Percentiles rank a stretch among this genome's conserved stretches.
Conservation (phyloP, 2,329 filamentous ascomycete genomes). For the Nemania sp. region DNA sequence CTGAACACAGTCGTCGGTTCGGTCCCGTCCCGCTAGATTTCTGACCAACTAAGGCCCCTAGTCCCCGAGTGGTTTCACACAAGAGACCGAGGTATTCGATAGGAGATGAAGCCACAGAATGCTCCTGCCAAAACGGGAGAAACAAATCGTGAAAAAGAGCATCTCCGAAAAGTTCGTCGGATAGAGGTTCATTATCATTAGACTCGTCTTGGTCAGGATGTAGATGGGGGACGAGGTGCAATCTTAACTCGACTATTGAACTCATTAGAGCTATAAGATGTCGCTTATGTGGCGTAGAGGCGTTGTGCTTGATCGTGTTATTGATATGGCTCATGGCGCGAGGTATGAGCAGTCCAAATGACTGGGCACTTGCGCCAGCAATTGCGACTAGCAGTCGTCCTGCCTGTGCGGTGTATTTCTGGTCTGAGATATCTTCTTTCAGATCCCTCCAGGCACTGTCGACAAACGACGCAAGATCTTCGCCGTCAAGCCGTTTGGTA, state of each 20-base stretch:
- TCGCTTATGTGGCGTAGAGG: constrained; percentile 53
- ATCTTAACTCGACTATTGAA: constrained; percentile 46
- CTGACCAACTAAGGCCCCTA: constrained; percentile 36
- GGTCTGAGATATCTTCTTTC: constrained; percentile 55
- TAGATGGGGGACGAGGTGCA: constrained; percentile 26
- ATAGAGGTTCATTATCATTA: constrained; percentile 17
- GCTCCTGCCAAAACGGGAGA: constrained; percentile 34
- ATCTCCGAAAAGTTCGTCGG: constrained; percentile 39
- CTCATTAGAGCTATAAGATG: constrained; percentile 56
- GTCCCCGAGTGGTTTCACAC: constrained; percentile 35
- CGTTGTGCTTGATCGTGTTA: constrained; percentile 54
- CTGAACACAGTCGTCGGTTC: constrained; percentile 33
- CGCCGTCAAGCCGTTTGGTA: constrained; percentile 49
- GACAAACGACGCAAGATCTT: constrained; percentile 51
- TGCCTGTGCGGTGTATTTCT: constrained; percentile 55
- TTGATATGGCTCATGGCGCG: constrained; percentile 52
- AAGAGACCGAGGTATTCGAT: constrained; percentile 32
- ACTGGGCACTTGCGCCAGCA: constrained; percentile 50
- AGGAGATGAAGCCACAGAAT: constrained; percentile 18
- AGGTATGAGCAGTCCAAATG: constrained; percentile 53
- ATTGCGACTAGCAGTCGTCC: constrained; percentile 57
- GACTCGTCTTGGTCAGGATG: constrained; percentile 15
- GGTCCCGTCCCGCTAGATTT: constrained; percentile 24
- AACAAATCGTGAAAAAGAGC: constrained; percentile 36
- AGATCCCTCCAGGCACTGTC: constrained; percentile 56